Evolutionary conservation across 2,329 filamentous ascomycete species (phyloP), one percentile per base, ranked within the genome.

Genomic region (Fusarium begoniae): DNA sequence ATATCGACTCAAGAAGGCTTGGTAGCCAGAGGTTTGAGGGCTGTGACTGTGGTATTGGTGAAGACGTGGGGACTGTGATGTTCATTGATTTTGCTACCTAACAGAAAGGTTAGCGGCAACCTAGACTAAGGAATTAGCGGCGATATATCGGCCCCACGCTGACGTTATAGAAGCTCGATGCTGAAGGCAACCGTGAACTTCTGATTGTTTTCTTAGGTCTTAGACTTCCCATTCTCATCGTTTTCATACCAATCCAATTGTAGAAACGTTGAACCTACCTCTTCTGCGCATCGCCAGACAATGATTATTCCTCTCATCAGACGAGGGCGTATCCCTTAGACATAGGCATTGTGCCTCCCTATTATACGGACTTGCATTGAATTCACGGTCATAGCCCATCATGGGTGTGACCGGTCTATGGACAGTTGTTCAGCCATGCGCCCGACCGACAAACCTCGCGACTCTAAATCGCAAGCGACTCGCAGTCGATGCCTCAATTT

Each of bases 361-460:
- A 67, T 28, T 47, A 26, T 37, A 28, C 51, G 26, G 56, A 41
- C 61, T 45, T 45, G 20, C 20, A 24, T 32, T 47, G 45, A 48
- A 48, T 55, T 71, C 66, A 70, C 66, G 64, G 75, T 66, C 51
- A 70, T 56, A 67, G 40, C 37, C 60, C 56, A 78, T 68, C 80
- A 99, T 99, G 96, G 96, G 96, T 91, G 96, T 99, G 74, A 98
- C 96, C 80, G 95, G 95, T 75, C 94, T 99, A 75, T 99, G 96
- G 96, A 96, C 94, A 73, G 94, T 99, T 59, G 88, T 98, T 74
- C 94, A 98, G 84, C 96, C 96, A 51, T 98, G 95, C 81, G 96
- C 96, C 54, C 93, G 96, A 43, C 97, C 96, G 26, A 97, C 97
- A 72, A 98, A 98, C 83, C 92, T 99, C 78, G 95, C 97, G 78